phyloP scores from a whole-genome alignment of 768 basidiomycete genomes.

The Lentinula edodes region DNA sequence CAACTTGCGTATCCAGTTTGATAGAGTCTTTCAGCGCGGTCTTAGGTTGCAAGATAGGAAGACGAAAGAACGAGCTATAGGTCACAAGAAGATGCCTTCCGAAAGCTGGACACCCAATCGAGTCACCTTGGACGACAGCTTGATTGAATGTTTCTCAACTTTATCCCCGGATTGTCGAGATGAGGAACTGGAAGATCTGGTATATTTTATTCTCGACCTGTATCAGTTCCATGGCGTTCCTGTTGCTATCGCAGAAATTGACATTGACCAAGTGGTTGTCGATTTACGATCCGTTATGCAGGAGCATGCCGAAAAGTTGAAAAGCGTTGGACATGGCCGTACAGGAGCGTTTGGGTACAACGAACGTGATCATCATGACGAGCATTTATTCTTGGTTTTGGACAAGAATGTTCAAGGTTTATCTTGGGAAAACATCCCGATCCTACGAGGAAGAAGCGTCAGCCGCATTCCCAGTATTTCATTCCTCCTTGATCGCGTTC shows the following conservation, averaged over 20 bases:
- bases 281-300: slow-evolving; percentile 77
- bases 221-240: slow-evolving; percentile 92
- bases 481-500: slow-evolving; percentile 81
- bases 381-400: slow-evolving; percentile 82
- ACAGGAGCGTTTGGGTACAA: slow-evolving; percentile 4
- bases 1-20: slow-evolving; percentile 62
- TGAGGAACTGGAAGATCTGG: slow-evolving; percentile 92
- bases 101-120: slow-evolving; percentile 32
- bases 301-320: slow-evolving; percentile 46
- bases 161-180: slow-evolving; percentile 79
- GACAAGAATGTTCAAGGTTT: slow-evolving; percentile 86
- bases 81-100: slow-evolving; percentile 28
- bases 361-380: slow-evolving; percentile 30
- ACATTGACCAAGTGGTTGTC: slow-evolving; percentile 83
- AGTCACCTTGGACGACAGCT: slow-evolving; percentile 59
- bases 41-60: slow-evolving; percentile 62
- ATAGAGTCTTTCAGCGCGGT: slow-evolving; percentile 68
- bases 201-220: slow-evolving; percentile 90
- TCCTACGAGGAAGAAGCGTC: slow-evolving; percentile 76
- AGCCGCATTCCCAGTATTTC: slow-evolving; percentile 90
- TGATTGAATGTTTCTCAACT: slow-evolving; percentile 84
- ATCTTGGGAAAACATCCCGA: slow-evolving; percentile 95
- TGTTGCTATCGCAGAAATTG: slow-evolving; percentile 86
- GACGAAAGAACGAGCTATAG: slow-evolving; percentile 27
- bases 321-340: slow-evolving; percentile 15